Percentiles rank a stretch among this genome's conserved stretches.
Evolutionary conservation across 768 basidiomycete genomes (phyloP).

Genomic region (Tulasnella sp.): DNA sequence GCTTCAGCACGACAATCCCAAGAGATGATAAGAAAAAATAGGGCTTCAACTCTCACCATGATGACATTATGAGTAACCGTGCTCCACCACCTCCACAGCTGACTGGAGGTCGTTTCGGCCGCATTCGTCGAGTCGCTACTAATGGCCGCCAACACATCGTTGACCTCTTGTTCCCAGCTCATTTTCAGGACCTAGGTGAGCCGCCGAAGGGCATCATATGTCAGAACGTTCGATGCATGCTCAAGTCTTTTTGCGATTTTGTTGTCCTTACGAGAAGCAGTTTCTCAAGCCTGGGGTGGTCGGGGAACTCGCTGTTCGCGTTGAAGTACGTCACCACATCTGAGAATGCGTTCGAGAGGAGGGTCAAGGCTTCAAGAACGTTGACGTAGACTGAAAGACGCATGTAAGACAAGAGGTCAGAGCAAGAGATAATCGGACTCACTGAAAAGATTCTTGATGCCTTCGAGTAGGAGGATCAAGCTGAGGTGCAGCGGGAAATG

Average conservation of each 20-base stretch:
- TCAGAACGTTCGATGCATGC: neutral
- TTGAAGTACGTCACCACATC: neutral
- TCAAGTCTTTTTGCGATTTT: no score
- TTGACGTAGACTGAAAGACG: neutral
- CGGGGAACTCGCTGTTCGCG: neutral
- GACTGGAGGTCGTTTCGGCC: neutral
- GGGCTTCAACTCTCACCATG: neutral
- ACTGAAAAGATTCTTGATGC: constrained; percentile 12
- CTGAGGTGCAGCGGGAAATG: constrained; percentile 22
- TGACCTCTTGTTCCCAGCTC: constrained; percentile 9
- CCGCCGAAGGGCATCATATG: neutral
- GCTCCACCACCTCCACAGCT: constrained; percentile 8
- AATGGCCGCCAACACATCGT: neutral
- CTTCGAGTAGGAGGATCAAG: constrained; percentile 19
- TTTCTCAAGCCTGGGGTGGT: constrained; percentile 5
- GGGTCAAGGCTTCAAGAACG: neutral
- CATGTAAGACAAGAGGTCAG: neutral
- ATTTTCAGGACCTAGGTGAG: neutral
- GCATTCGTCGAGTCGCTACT: neutral
- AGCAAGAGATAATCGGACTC: neutral
- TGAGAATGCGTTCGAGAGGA: neutral
- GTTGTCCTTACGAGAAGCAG: neutral
- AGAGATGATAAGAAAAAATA: neutral
- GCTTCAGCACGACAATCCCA: neutral
- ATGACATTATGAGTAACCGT: neutral